These are phyloP conservation scores for Dianthus caryophyllus DNA, from an alignment of 148 eudicot species.

Conservation along the genomic window DNA sequence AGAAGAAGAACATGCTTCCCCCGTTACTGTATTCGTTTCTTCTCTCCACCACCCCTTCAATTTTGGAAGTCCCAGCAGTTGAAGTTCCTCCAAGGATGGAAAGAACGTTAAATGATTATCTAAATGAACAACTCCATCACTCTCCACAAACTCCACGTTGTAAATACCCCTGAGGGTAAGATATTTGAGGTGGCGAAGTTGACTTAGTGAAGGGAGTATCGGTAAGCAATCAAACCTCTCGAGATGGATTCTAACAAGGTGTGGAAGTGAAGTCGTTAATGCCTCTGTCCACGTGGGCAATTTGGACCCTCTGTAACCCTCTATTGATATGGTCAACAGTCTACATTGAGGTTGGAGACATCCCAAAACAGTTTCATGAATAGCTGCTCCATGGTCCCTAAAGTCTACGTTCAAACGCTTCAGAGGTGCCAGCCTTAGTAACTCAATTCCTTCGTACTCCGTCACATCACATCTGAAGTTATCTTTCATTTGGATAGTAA, in stretches of 20 bases:
- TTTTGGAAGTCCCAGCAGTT: neutral
- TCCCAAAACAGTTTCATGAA: conserved; percentile 4
- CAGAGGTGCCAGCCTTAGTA: neutral
- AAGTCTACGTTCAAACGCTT: neutral
- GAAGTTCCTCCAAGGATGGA: conserved; percentile 16
- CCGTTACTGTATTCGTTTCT: neutral
- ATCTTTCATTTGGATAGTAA: neutral
- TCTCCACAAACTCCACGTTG: conserved; percentile 15
- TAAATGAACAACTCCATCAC: neutral
- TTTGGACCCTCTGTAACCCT: neutral
- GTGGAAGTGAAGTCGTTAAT: conserved; percentile 12
- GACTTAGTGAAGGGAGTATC: conserved; percentile 6
- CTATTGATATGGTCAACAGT: neutral
- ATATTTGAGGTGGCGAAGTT: conserved; percentile 7
- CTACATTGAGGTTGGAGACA: neutral
- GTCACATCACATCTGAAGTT: neutral
- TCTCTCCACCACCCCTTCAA: conserved; percentile 23
- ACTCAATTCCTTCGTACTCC: neutral
- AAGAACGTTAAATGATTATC: neutral
- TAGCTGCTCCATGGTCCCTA: neutral
- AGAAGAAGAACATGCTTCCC: neutral
- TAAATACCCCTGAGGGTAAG: neutral
- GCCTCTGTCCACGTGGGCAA: neutral
- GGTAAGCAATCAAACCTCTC: neutral
- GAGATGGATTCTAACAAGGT: neutral